These are phyloP conservation scores for Teratosphaeria nubilosa DNA, from an alignment of 2,329 filamentous ascomycete species.

Conservation along the genomic window DNA sequence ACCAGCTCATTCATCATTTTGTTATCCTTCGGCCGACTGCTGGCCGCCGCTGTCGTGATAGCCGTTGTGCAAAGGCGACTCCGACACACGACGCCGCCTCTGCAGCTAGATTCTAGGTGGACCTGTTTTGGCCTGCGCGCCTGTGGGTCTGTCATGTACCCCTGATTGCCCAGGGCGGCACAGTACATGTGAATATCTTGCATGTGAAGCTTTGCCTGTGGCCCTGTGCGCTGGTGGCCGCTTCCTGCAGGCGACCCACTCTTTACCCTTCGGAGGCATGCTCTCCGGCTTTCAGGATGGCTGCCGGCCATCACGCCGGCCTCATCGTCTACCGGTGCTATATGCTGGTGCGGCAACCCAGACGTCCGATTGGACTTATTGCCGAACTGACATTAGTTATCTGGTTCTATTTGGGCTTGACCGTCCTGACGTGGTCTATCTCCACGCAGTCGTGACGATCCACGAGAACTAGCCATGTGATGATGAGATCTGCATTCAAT, in stretches of 20 bases:
- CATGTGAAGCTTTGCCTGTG: not conserved
- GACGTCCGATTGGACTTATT: not conserved
- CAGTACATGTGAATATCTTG: not conserved
- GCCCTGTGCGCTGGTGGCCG: not conserved
- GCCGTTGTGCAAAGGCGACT: not conserved
- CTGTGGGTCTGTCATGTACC: not conserved
- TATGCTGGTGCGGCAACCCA: not conserved
- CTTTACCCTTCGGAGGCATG: not conserved
- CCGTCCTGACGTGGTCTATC: not conserved
- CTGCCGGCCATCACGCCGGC: not conserved
- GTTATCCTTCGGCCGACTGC: not conserved
- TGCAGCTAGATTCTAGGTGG: not conserved
- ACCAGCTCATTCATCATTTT: not conserved
- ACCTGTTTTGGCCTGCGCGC: not conserved
- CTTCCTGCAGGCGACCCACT: not conserved
- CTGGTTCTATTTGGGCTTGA: not conserved
- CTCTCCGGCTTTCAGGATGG: not conserved
- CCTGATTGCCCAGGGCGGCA: not conserved
- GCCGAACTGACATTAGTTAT: not conserved
- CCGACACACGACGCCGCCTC: not conserved
- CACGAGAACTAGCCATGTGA: not conserved
- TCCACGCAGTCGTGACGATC: not conserved
- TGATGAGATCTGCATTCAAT: not conserved
- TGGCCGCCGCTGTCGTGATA: too few species aligned
- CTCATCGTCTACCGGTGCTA: not conserved